phyloP scores from a whole-genome alignment of 1,284 basidiomycete species.

The Puccinia hordei region DNA sequence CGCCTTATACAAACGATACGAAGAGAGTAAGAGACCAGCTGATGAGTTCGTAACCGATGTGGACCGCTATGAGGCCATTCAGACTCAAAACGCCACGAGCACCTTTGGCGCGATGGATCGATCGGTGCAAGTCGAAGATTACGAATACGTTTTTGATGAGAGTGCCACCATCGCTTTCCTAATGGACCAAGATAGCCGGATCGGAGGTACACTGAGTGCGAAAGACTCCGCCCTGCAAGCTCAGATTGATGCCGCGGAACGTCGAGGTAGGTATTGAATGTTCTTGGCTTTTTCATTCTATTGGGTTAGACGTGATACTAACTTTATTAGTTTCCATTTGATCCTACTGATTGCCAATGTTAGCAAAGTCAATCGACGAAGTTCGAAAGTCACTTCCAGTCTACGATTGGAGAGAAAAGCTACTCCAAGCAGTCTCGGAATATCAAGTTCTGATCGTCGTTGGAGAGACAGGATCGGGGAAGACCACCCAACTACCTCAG shows the following conservation, averaged over 20 bases:
- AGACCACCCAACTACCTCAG: conserved; percentile 97
- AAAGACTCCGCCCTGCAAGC: conserved; percentile 81
- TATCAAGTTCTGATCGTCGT: conserved; percentile 69
- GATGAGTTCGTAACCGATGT: conserved; percentile 93
- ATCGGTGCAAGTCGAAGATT: conserved; percentile 74
- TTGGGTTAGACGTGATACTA: conserved; percentile 4
- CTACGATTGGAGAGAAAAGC: conserved; percentile 78
- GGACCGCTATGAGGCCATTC: conserved; percentile 84
- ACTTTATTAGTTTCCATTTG: not conserved
- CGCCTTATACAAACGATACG: conserved; percentile 89
- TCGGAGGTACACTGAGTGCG: conserved; percentile 69
- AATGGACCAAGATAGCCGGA: conserved; percentile 66
- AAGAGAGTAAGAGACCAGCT: conserved; percentile 74
- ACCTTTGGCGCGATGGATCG: conserved; percentile 87
- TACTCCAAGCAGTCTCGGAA: conserved; percentile 83
- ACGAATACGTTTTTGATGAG: conserved; percentile 98
- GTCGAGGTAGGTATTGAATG: conserved; percentile 68
- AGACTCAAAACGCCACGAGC: conserved; percentile 85
- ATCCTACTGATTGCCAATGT: not conserved
- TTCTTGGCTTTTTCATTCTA: not conserved
- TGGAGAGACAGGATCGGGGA: conserved; percentile 76
- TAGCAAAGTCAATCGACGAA: conserved; percentile 83
- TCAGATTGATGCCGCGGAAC: conserved; percentile 89
- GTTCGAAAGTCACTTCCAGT: conserved; percentile 89
- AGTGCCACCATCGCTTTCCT: conserved; percentile 92